Conservation (phyloP, 2,329 filamentous ascomycete species). For the Aspergillus calidoustus region DNA sequence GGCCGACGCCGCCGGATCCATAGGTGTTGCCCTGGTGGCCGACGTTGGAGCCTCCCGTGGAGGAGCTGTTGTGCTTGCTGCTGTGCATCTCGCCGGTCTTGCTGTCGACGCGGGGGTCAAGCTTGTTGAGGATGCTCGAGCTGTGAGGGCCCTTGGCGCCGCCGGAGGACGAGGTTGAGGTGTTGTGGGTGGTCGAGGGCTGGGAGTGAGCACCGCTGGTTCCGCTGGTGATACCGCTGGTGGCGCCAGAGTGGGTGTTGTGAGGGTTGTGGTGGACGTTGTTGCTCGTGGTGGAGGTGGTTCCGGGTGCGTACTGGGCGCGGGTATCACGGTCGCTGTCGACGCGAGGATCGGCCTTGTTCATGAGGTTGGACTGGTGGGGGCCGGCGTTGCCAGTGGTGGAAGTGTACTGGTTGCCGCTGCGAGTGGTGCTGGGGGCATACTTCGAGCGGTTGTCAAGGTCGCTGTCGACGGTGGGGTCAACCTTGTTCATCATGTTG, state of each 20-base stretch:
- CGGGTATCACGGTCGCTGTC: slow-evolving; percentile 24
- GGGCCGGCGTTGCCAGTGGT: slow-evolving; percentile 24
- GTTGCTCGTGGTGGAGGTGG: slow-evolving; percentile 18
- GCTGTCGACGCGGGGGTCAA: slow-evolving; percentile 35
- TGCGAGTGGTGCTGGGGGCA: slow-evolving; percentile 10
- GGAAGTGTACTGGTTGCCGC: slow-evolving; percentile 18
- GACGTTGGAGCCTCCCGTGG: slow-evolving; percentile 30
- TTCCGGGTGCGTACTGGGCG: slow-evolving; percentile 26
- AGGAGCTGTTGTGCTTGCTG: slow-evolving; percentile 24
- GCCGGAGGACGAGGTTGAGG: background rate
- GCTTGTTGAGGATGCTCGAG: slow-evolving; percentile 31
- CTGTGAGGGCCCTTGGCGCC: slow-evolving; percentile 26
- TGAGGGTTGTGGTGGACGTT: background rate
- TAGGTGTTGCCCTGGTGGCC: slow-evolving; percentile 25
- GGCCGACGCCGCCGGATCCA: slow-evolving; percentile 16
- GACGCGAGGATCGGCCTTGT: slow-evolving; percentile 45
- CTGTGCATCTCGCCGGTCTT: slow-evolving; percentile 26
- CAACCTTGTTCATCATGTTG: slow-evolving; percentile 2
- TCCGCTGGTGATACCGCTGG: background rate
- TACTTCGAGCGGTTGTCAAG: background rate
- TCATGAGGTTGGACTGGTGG: slow-evolving; percentile 31
- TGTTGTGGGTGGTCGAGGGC: slow-evolving; percentile 14
- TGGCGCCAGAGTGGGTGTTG: background rate
- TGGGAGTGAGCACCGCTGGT: slow-evolving; percentile 11
- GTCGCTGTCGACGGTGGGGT: background rate